Evolutionary conservation across 2,329 filamentous ascomycete genomes (phyloP), one percentile per base, ranked within the genome.

Genomic region (Meredithiella fracta): DNA sequence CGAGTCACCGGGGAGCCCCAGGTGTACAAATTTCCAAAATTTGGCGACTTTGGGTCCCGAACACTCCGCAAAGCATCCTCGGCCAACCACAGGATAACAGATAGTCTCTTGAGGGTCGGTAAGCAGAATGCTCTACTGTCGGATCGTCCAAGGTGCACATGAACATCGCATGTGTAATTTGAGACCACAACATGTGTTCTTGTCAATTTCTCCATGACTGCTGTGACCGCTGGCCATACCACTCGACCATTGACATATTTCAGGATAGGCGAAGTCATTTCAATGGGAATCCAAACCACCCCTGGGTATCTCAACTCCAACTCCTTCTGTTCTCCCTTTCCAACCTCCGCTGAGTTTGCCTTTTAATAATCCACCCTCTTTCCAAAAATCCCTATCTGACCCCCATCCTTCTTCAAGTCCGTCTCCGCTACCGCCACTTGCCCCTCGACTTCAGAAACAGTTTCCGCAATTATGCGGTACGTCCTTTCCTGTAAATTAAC

Each of bases 291-390:
- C 63, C 65, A 68, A 15, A 63, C 26, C 31, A 65, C 65, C n/a
- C 62, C 61, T n/a, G 61, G 22, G 11, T 60, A 60, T 2, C 29
- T 22, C 17, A 14, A 7, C 20, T 38, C 50, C 15, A 57, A 15
- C 6, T 60, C 59, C 34, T 67, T 63, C 7, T 61, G 59, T 2
- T 62, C 60, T 9, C 31, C 59, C 58, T 1, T 67, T 64, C 49
- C 64, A 63, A 3, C 22, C 17, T 42, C 51, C 9, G 67, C 67
- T n/a, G 69, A 70, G 59, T 69, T 70, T 38, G 69, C 66, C 54
- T 66, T 67, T 71, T 70, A 38, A 71, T 66, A 25, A 70, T 66
- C 69, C 68, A 71, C 65, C 62, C 1, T 64, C 63, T n/a, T 58
- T 58, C 68, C 67, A 70, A 54, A 63, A 68, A 22, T 68, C 62